Evolutionary conservation across 805 yeast genomes (phyloP).

Genomic region (Nakazawaea populi): DNA sequence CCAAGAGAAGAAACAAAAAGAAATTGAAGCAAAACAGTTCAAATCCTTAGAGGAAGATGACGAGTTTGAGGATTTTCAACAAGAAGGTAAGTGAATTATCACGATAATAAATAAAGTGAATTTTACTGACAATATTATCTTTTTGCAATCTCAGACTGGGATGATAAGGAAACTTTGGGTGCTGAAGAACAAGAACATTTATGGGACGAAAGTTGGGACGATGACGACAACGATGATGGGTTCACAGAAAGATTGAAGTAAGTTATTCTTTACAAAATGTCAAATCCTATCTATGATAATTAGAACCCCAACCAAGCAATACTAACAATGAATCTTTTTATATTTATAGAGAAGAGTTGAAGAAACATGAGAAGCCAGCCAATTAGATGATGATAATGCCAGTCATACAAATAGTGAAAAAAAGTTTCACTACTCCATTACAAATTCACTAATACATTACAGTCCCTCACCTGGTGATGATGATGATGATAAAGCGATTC

Average conservation of each 20-base stretch:
- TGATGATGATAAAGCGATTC: too few species aligned
- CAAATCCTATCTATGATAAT: too few species aligned
- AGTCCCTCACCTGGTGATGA: too few species aligned
- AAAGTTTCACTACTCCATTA: too few species aligned
- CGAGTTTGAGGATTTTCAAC: constrained; percentile 95
- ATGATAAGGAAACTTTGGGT: constrained; percentile 47
- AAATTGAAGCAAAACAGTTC: constrained; percentile 29
- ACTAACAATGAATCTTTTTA: not conserved
- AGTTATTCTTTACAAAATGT: constrained; percentile 16
- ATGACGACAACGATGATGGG: constrained; percentile 88
- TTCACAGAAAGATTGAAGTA: constrained; percentile 70
- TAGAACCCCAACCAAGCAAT: not conserved
- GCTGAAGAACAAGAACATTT: constrained; percentile 51
- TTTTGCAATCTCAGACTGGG: constrained; percentile 48
- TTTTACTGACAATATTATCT: not conserved
- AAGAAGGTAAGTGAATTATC: constrained; percentile 43
- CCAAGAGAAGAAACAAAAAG: constrained; percentile 8
- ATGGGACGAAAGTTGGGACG: constrained; percentile 99
- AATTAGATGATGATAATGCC: not conserved
- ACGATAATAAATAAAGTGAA: not conserved
- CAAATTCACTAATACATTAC: too few species aligned
- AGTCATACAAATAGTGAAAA: too few species aligned
- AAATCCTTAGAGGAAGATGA: constrained; percentile 92
- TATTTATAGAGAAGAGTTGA: constrained; percentile 16
- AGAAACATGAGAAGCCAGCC: constrained; percentile 19